These are phyloP conservation scores for Hemisphaericaspora xylanilytica DNA, from an alignment of 1,139 yeast species.

Conservation along the genomic window DNA sequence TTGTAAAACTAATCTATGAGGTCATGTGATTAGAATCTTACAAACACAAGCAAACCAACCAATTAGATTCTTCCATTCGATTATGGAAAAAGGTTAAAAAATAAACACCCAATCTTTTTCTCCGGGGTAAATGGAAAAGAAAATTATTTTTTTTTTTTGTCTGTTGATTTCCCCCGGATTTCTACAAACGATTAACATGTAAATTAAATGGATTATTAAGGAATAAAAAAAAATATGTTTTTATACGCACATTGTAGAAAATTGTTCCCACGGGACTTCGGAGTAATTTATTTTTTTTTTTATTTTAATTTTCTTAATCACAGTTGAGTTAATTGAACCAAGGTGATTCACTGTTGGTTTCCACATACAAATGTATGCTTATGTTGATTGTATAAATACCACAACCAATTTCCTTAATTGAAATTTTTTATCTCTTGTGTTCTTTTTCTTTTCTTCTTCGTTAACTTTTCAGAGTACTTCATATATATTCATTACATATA, in stretches of 20 bases:
- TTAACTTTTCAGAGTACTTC: background rate
- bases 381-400: constrained; percentile 4
- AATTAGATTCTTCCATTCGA: background rate
- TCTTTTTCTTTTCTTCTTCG: background rate
- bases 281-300: too few species aligned
- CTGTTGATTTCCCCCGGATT: constrained; percentile 7
- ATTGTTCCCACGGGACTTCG: background rate
- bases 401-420: constrained; percentile 3
- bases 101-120: too few species aligned
- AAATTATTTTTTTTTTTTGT: background rate
- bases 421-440: background rate
- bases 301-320: too few species aligned
- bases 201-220: too few species aligned
- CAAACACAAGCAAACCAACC: background rate
- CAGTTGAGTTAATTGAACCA: too few species aligned
- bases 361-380: background rate
- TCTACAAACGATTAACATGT: background rate
- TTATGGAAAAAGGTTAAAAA: background rate
- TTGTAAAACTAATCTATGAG: too few species aligned
- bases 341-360: too few species aligned
- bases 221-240: background rate
- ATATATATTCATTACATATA: background rate
- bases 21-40: too few species aligned
- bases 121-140: background rate
- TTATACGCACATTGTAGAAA: background rate